Evolutionary conservation across 192 early-diverging fungal species (phyloP).

Genomic region (Coemansia sp.): DNA sequence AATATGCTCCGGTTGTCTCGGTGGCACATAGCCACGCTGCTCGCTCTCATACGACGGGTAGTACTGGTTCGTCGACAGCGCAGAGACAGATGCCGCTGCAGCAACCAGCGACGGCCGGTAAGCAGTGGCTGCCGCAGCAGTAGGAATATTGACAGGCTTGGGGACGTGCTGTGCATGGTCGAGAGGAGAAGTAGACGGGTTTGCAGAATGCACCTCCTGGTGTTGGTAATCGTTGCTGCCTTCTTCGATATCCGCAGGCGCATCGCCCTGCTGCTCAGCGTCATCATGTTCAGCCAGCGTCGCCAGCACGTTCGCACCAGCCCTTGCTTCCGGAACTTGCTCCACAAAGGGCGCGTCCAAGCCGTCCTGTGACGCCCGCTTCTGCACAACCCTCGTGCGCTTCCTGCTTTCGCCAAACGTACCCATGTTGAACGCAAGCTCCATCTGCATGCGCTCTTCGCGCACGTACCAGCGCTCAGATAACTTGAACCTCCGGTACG

Average conservation of each 20-base stretch:
- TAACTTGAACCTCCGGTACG: conserved; percentile 45
- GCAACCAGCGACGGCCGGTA: neutral
- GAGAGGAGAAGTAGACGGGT: no score
- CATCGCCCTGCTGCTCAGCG: no score
- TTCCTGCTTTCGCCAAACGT: conserved; percentile 32
- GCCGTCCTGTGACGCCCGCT: conserved; percentile 7
- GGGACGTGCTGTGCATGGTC: no score
- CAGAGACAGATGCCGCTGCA: no score
- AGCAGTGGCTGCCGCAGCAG: no score
- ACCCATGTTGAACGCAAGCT: conserved; percentile 21
- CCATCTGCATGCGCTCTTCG: conserved; percentile 39
- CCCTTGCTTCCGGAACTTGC: neutral
- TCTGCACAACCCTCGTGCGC: conserved; percentile 12
- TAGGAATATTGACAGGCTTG: no score
- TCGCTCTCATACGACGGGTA: neutral
- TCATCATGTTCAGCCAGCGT: neutral
- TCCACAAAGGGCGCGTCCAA: neutral
- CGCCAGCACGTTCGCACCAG: neutral
- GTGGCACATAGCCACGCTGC: conserved; percentile 3
- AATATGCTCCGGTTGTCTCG: neutral
- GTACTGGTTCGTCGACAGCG: neutral
- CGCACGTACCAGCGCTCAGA: conserved; percentile 53
- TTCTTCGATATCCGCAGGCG: no score
- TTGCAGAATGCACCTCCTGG: no score
- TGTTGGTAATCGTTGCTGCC: no score